Evolutionary conservation across 148 eudicot species (phyloP).

Genomic region (Spergularia bocconei): DNA sequence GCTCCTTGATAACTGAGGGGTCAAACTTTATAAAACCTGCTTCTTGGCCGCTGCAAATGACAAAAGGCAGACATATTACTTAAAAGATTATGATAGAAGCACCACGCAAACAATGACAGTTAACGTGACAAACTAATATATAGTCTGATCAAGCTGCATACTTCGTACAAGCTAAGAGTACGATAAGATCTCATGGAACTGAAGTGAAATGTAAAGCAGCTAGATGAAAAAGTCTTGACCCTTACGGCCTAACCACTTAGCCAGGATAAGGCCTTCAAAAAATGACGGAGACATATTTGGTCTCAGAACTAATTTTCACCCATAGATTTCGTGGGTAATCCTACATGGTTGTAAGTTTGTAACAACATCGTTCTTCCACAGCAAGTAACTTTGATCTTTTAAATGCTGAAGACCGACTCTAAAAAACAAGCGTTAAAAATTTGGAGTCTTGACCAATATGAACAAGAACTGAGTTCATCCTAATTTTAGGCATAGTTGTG

Average conservation of each 20-base stretch:
- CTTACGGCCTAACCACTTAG: too few relatives aligned
- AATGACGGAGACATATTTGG: too few relatives aligned
- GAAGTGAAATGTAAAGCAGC: not conserved
- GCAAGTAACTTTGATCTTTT: not conserved
- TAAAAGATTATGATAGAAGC: not conserved
- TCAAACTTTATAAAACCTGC: slow-evolving; percentile 45
- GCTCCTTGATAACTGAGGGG: slow-evolving; percentile 25
- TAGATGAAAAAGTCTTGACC: not conserved
- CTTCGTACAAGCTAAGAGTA: not conserved
- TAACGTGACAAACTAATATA: not conserved
- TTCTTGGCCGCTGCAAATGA: slow-evolving; percentile 63
- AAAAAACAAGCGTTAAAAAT: not conserved
- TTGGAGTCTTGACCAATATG: not conserved
- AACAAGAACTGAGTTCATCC: not conserved
- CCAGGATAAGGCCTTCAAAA: too few relatives aligned
- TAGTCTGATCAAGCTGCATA: not conserved
- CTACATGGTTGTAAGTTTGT: not conserved
- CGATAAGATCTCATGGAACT: not conserved
- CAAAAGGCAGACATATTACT: slow-evolving; percentile 13
- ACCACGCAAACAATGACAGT: not conserved
- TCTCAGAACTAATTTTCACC: not conserved
- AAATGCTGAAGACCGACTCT: not conserved
- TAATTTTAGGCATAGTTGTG: not conserved
- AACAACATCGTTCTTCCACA: not conserved
- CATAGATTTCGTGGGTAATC: not conserved